Base-by-base conservation (phyloP, 164 flowering plant genomes). In the Stephania japonica region DNA sequence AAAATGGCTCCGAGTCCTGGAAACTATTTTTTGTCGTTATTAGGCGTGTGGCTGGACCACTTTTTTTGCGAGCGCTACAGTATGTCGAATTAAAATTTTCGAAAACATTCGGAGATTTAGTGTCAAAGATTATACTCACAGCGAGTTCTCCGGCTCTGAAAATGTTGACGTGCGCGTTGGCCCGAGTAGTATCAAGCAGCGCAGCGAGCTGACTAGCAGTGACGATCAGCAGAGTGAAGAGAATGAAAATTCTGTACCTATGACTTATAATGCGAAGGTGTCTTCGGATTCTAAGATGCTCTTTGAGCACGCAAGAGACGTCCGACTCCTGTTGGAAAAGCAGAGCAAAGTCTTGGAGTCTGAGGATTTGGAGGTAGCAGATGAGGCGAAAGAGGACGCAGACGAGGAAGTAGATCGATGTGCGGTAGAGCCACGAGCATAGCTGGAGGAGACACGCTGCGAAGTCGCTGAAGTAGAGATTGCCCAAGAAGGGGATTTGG, bases 331-430 rank as follows among this genome's bases (percentile, higher is more conserved):
- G 83, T 61, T 86, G 89, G 82, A 95, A 95, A 7, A 90, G 85
- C 42, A 73, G 78, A 38, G 91, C 89, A 42, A 92, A 95, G 76
- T 95, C 98, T 56, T 86, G 87, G 14, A 95, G 81, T 25, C 98
- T 85, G 0, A 95, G 89, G 73, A 95, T 86, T 79, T 95, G 99
- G 27, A 95, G 96, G 83, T 85, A 83, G 77, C 99, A 95, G 71
- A 87, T 86, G 73, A 95, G 79, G 44, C 87, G 97, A 79, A 91
- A 95, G 75, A 95, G 90, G n/a, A 95, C 84, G 65, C 99, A 94
- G 25, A 92, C 91, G 0, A 95, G 83, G 85, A 95, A 92, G 67
- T 89, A 88, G 43, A 95, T 88, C 18, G 87, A 81, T 0, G 93
- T 91, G 4, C 99, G 82, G 75, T 94, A 94, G 8, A 94, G 83